phyloP scores from a whole-genome alignment of 2,329 filamentous ascomycete genomes.

The Hymenoscyphus linearis region DNA sequence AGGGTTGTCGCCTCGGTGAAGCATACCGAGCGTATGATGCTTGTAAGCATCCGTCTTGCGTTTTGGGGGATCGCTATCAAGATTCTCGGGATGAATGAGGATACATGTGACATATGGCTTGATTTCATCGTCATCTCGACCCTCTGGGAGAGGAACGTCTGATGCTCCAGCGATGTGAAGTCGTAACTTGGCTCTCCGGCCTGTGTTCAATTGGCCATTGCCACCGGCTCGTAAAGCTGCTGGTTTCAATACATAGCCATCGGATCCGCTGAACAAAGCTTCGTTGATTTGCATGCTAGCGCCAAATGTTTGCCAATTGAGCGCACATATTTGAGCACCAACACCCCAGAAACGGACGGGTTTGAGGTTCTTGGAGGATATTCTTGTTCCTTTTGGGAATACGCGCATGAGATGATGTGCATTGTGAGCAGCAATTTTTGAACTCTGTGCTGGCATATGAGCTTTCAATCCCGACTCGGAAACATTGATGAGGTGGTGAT shows the following conservation, averaged over 20 bases:
- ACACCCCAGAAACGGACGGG: slow-evolving; percentile 61
- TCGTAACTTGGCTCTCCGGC: slow-evolving; percentile 43
- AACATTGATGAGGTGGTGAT: slow-evolving; percentile 64
- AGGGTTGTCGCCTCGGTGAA: slow-evolving; percentile 56
- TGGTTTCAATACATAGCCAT: slow-evolving; percentile 63
- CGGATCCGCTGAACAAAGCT: slow-evolving; percentile 59
- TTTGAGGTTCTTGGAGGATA: slow-evolving; percentile 59
- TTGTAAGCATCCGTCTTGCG: slow-evolving; percentile 57
- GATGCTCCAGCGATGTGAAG: slow-evolving; percentile 59
- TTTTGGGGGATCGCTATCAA: slow-evolving; percentile 47
- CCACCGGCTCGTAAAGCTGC: slow-evolving; percentile 52
- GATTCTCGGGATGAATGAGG: slow-evolving; percentile 52
- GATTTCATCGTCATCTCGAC: slow-evolving; percentile 46
- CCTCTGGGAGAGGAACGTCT: slow-evolving; percentile 50
- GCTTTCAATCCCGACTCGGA: slow-evolving; percentile 55
- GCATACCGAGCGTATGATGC: slow-evolving; percentile 51
- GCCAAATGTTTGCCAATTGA: slow-evolving; percentile 67
- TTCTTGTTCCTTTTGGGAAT: slow-evolving; percentile 63
- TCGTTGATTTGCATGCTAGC: slow-evolving; percentile 63
- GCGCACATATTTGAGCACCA: slow-evolving; percentile 63
- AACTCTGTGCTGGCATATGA: slow-evolving; percentile 43
- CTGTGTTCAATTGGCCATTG: slow-evolving; percentile 42
- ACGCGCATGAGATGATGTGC: slow-evolving; percentile 64
- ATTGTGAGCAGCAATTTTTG: slow-evolving; percentile 55
- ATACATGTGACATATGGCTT: slow-evolving; percentile 62